Evolutionary conservation across 805 yeast genomes (phyloP).

Genomic region (Yarrowia bubula): DNA sequence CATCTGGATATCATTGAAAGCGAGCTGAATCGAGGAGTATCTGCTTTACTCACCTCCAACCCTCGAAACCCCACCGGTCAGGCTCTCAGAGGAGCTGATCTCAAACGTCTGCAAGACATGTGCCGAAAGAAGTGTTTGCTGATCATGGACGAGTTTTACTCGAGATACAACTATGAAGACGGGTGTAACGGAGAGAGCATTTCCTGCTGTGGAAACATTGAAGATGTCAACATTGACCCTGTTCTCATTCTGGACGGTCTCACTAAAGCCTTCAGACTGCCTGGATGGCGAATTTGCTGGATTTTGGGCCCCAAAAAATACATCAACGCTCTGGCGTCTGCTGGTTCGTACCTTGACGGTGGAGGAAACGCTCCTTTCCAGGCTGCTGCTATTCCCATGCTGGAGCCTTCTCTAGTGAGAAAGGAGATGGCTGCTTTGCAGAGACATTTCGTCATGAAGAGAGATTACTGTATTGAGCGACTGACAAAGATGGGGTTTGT

Average conservation of each 20-base stretch:
- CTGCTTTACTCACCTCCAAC: slow-evolving; percentile 53
- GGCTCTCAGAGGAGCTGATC: slow-evolving; percentile 49
- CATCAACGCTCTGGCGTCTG: slow-evolving; percentile 53
- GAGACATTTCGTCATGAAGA: slow-evolving; percentile 53
- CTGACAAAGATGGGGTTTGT: slow-evolving; percentile 54
- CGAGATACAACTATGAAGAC: slow-evolving; percentile 55
- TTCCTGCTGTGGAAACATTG: slow-evolving; percentile 51
- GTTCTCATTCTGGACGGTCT: slow-evolving; percentile 60
- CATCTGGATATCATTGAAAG: slow-evolving; percentile 52
- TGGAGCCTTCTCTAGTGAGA: slow-evolving; percentile 51
- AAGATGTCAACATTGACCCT: slow-evolving; percentile 57
- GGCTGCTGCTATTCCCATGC: slow-evolving; percentile 55
- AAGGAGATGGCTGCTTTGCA: slow-evolving; percentile 58
- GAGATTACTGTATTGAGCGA: slow-evolving; percentile 54
- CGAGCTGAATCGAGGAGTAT: slow-evolving; percentile 56
- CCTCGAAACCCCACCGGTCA: slow-evolving; percentile 65
- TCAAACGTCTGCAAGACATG: slow-evolving; percentile 50
- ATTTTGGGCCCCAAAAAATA: slow-evolving; percentile 61
- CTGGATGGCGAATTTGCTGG: slow-evolving; percentile 68
- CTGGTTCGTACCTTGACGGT: slow-evolving; percentile 61
- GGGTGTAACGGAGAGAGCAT: slow-evolving; percentile 53
- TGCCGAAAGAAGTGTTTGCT: slow-evolving; percentile 53
- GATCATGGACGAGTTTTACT: slow-evolving; percentile 64
- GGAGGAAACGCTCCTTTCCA: slow-evolving; percentile 63
- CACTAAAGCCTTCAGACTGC: slow-evolving; percentile 59